Conservation (phyloP, 2,329 filamentous ascomycete species). For the Pseudocercospora fuligena region DNA sequence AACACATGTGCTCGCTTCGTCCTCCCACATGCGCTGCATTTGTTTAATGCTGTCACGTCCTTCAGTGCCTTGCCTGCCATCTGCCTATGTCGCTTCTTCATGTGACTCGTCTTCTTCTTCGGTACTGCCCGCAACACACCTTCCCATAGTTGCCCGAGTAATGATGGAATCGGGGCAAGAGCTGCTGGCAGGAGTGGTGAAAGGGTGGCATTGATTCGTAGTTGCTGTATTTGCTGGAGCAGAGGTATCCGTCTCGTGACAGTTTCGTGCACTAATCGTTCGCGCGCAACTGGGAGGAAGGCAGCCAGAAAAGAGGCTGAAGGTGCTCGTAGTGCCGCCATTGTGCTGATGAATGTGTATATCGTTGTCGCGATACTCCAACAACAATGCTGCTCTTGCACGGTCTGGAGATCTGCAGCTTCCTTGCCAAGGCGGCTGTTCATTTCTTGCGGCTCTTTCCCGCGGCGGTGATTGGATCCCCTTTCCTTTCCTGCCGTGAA, state of each 20-base stretch:
- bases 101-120: conserved; percentile 98
- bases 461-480: conserved; percentile 24
- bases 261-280: conserved; percentile 47
- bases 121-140: conserved; percentile 89
- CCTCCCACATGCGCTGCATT: conserved; percentile 86
- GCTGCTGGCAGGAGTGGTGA: conserved; percentile 55
- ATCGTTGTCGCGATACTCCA: background rate
- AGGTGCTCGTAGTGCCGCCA: conserved; percentile 47
- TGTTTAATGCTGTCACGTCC: conserved; percentile 85
- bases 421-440: conserved; percentile 16
- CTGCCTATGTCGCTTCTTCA: conserved; percentile 90
- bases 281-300: conserved; percentile 59
- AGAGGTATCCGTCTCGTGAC: conserved; percentile 52
- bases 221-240: conserved; percentile 52
- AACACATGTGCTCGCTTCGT: conserved; percentile 86
- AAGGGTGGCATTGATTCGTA: conserved; percentile 42
- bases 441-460: conserved; percentile 23
- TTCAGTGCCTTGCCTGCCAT: conserved; percentile 95
- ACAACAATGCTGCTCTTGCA: background rate
- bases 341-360: conserved; percentile 24
- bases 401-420: conserved; percentile 15
- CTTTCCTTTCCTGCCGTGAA: conserved; percentile 26
- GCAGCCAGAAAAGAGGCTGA: conserved; percentile 51
- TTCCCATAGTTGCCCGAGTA: conserved; percentile 89
- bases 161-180: conserved; percentile 67